Evolutionary conservation across 202 grass and related monocot genomes (phyloP).

Genomic region (Setaria viridis): DNA sequence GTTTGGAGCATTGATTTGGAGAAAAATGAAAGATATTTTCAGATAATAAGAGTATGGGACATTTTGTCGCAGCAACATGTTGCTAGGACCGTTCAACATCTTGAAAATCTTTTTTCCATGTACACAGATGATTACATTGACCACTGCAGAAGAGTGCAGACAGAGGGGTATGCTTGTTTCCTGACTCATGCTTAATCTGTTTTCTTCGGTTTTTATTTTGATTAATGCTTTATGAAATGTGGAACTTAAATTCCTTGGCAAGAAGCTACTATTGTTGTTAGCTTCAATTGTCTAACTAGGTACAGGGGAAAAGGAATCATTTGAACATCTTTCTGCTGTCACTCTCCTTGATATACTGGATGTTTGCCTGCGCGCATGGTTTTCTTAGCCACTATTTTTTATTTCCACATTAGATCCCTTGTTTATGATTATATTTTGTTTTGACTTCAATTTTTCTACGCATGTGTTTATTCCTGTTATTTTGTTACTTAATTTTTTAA

Average conservation of each 20-base stretch:
- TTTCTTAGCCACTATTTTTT: not conserved
- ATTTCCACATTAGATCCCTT: not conserved
- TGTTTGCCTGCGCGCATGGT: not conserved
- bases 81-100: slow-evolving; percentile 59
- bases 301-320: not conserved
- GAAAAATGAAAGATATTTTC: slow-evolving; percentile 61
- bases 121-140: slow-evolving; percentile 74
- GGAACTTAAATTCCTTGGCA: not conserved
- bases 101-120: slow-evolving; percentile 78
- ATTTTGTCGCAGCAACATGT: slow-evolving; percentile 57
- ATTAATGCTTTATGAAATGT: not conserved
- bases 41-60: slow-evolving; percentile 88
- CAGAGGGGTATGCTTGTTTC: slow-evolving; percentile 58
- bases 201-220: slow-evolving; percentile 13
- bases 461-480: not conserved
- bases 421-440: not conserved
- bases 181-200: not conserved
- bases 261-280: not conserved
- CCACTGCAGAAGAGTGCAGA: slow-evolving; percentile 52
- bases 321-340: not conserved
- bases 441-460: not conserved
- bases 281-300: too few species aligned
- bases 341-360: not conserved
- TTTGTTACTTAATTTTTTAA: slow-evolving; percentile 31
- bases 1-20: slow-evolving; percentile 82